A percentile compares a stretch with the other conserved stretches of the same genome.
Conservation (phyloP, 2,329 filamentous ascomycete species). For the Pseudocercospora cruenta region DNA sequence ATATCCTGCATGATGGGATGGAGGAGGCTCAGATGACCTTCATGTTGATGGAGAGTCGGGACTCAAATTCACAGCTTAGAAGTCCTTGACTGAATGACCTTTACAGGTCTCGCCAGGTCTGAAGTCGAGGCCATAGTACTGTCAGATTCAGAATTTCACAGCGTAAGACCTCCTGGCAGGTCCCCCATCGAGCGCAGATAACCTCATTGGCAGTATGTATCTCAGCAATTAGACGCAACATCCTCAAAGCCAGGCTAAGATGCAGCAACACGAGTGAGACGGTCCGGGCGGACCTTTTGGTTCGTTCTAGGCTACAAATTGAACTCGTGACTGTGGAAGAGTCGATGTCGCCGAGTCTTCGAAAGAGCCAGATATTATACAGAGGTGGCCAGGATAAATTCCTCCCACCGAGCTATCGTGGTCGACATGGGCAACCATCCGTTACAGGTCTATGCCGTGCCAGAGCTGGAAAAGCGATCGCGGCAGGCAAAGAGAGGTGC, state of each 20-base stretch:
- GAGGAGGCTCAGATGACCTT: too few relatives aligned
- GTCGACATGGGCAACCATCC: not conserved
- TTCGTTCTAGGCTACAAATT: slow-evolving; percentile 82
- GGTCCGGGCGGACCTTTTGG: slow-evolving; percentile 82
- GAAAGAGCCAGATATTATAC: slow-evolving; percentile 71
- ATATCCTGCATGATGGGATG: too few relatives aligned
- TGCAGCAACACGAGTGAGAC: slow-evolving; percentile 91
- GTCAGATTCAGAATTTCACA: too few relatives aligned
- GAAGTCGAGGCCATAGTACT: too few relatives aligned
- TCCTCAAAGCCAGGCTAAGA: slow-evolving; percentile 76
- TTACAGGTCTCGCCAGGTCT: not conserved
- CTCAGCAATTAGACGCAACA: slow-evolving; percentile 75
- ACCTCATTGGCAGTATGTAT: too few relatives aligned
- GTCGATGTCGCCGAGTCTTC: slow-evolving; percentile 79
- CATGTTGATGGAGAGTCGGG: too few relatives aligned
- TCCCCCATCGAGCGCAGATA: not conserved
- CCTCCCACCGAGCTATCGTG: not conserved
- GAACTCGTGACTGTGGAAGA: slow-evolving; percentile 78
- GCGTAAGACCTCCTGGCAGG: too few relatives aligned
- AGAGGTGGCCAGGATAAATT: not conserved
- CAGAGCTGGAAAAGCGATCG: not conserved
- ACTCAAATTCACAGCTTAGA: too few relatives aligned
- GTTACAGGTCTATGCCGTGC: not conserved
- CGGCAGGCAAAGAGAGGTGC: too few relatives aligned
- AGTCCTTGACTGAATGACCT: too few relatives aligned